phyloP scores from a whole-genome alignment of 148 eudicot genomes.

The Drosera capensis region DNA sequence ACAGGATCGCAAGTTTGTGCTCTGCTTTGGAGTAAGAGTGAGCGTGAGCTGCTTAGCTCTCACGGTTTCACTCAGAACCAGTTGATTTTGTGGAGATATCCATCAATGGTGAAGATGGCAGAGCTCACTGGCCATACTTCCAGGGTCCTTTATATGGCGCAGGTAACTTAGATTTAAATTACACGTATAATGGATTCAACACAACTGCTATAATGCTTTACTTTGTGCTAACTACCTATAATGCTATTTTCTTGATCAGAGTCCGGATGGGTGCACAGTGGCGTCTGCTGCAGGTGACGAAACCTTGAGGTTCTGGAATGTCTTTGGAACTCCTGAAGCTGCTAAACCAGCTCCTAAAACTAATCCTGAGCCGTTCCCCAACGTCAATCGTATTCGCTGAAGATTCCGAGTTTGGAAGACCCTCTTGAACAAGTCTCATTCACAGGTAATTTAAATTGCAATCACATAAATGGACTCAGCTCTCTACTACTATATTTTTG shows the following conservation, averaged over 20 bases:
- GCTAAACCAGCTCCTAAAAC: slow-evolving; percentile 70
- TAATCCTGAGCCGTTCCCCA: slow-evolving; percentile 57
- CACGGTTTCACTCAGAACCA: slow-evolving; percentile 91
- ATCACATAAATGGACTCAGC: too few species aligned
- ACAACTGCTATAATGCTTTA: neutral
- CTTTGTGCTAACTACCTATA: neutral
- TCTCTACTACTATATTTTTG: too few species aligned
- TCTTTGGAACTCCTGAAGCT: slow-evolving; percentile 75
- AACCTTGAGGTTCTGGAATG: slow-evolving; percentile 77
- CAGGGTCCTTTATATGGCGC: slow-evolving; percentile 86
- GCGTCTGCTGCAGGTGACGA: slow-evolving; percentile 90
- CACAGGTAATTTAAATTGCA: too few species aligned
- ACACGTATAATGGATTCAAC: neutral
- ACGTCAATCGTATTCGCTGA: slow-evolving; percentile 6
- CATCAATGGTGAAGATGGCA: slow-evolving; percentile 85
- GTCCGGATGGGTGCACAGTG: slow-evolving; percentile 89
- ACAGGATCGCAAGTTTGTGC: slow-evolving; percentile 93
- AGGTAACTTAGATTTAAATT: slow-evolving; percentile 18
- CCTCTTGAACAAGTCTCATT: too few species aligned
- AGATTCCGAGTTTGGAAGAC: too few species aligned
- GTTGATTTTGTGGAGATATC: slow-evolving; percentile 89
- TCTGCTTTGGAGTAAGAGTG: slow-evolving; percentile 80
- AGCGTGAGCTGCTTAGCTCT: slow-evolving; percentile 79
- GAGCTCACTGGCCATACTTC: slow-evolving; percentile 88
- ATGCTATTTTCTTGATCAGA: slow-evolving; percentile 21